Conservation (phyloP, 352 stramenopile genomes). For the Globisporangium solare region DNA sequence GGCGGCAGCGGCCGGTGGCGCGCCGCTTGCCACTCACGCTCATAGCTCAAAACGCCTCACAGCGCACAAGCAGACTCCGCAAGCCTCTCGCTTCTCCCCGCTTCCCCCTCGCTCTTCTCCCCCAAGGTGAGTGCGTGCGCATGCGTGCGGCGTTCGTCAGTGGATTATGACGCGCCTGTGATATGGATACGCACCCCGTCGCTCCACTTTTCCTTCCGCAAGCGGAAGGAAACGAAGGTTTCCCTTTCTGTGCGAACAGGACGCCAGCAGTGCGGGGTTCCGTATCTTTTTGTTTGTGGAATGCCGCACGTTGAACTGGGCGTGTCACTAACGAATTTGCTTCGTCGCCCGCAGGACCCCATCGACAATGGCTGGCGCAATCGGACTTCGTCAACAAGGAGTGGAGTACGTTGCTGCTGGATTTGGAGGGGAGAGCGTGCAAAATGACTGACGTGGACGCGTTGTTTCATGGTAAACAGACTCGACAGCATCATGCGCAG, state of each 20-base stretch:
- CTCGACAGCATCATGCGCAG: slow-evolving; percentile 52
- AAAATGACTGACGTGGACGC: slow-evolving; percentile 6
- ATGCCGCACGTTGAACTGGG: too few relatives aligned
- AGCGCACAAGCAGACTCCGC: slow-evolving; percentile 11
- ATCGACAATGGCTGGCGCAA: slow-evolving; percentile 33
- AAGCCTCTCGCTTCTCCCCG: slow-evolving; percentile 2
- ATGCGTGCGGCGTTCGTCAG: too few relatives aligned
- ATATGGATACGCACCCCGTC: too few relatives aligned
- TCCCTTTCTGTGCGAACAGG: too few relatives aligned
- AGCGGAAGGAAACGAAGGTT: too few relatives aligned
- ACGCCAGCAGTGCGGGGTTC: too few relatives aligned
- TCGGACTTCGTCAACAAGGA: slow-evolving; percentile 40
- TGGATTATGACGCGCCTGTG: too few relatives aligned
- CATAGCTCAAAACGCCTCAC: slow-evolving; percentile 11
- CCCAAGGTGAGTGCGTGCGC: background rate
- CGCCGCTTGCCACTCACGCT: slow-evolving; percentile 7
- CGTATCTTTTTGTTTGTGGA: too few relatives aligned
- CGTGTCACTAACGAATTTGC: too few relatives aligned
- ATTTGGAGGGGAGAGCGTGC: too few relatives aligned
- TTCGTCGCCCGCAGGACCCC: background rate
- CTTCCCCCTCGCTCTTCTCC: too few relatives aligned
- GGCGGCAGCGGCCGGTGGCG: background rate
- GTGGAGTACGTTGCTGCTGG: slow-evolving; percentile 23
- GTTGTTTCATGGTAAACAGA: slow-evolving; percentile 11
- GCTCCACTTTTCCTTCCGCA: too few relatives aligned